Percentiles rank a stretch among this genome's conserved stretches.
Evolutionary conservation across 179 eudicot genomes (phyloP).

Genomic region (Pouteria campechiana): DNA sequence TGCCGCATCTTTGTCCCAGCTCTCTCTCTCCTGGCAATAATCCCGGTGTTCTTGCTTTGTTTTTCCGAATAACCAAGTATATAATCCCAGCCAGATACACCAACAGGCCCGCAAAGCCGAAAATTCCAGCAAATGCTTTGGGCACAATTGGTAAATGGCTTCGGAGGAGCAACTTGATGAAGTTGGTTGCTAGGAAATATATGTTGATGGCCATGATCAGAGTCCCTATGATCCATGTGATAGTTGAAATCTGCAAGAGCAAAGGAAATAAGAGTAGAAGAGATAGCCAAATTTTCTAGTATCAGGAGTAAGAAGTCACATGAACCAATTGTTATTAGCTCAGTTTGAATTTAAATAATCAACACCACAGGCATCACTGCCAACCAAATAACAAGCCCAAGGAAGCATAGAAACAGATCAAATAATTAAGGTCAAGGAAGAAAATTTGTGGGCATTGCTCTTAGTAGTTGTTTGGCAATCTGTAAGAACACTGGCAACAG

Average conservation of each 20-base stretch:
- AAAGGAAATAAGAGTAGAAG: not conserved
- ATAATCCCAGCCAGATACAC: slow-evolving; percentile 64
- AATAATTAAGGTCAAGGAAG: too few relatives aligned
- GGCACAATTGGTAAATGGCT: slow-evolving; percentile 43
- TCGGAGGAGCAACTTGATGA: slow-evolving; percentile 49
- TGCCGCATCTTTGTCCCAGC: slow-evolving; percentile 5
- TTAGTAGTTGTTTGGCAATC: too few relatives aligned
- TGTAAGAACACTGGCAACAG: too few relatives aligned
- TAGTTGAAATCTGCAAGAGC: slow-evolving; percentile 57
- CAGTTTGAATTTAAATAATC: too few relatives aligned
- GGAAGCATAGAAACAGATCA: too few relatives aligned
- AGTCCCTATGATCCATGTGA: slow-evolving; percentile 80
- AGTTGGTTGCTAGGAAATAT: slow-evolving; percentile 60
- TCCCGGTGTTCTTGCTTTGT: slow-evolving; percentile 47
- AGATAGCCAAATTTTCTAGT: not conserved
- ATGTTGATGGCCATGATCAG: slow-evolving; percentile 82
- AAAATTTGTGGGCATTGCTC: too few relatives aligned
- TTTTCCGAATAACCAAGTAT: slow-evolving; percentile 64
- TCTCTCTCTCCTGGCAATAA: slow-evolving; percentile 28
- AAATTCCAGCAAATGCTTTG: slow-evolving; percentile 45
- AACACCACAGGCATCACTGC: too few relatives aligned
- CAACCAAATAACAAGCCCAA: too few relatives aligned
- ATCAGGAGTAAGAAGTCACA: not conserved
- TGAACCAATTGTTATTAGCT: too few relatives aligned
- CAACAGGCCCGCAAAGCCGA: slow-evolving; percentile 60